phyloP scores from a whole-genome alignment of 345 rosid genomes.

The Sisymbrium altissimum region DNA sequence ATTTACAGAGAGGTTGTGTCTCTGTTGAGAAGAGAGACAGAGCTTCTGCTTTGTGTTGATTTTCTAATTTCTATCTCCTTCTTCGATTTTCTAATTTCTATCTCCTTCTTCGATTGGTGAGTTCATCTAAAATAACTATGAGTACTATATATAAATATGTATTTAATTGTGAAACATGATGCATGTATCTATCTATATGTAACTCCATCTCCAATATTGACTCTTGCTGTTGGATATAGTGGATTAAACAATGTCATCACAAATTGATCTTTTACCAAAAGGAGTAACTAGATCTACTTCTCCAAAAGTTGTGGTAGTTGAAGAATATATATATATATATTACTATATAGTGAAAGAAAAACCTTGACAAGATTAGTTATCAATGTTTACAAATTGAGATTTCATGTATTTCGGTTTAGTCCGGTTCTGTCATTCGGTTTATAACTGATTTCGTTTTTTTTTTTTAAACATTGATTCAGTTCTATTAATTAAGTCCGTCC shows the following conservation, averaged over 20 bases:
- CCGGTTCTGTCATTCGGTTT: too few species aligned
- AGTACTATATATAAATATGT: not conserved
- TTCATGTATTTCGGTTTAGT: too few species aligned
- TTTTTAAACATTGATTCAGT: too few species aligned
- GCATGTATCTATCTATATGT: not conserved
- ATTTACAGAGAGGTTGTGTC: slow-evolving; percentile 70
- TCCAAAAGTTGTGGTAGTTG: not conserved
- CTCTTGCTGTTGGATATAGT: slow-evolving; percentile 11
- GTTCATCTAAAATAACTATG: not conserved
- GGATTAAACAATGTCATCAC: slow-evolving; percentile 8
- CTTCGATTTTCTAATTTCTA: not conserved
- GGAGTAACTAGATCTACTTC: not conserved
- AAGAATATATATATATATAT: not conserved
- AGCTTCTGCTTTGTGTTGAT: slow-evolving; percentile 36
- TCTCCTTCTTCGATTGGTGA: not conserved
- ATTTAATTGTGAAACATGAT: slow-evolving; percentile 1
- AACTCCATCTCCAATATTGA: not conserved
- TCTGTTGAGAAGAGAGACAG: slow-evolving; percentile 74
- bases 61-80: not conserved
- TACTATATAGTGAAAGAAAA: not conserved
- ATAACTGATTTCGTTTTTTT: too few species aligned
- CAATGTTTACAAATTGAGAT: too few species aligned
- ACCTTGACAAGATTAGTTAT: not conserved
- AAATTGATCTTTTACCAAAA: not conserved
- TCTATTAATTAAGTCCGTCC: too few species aligned